These are phyloP conservation scores for Asterophora lycoperdoides DNA, from an alignment of 768 basidiomycete species.

Conservation along the genomic window DNA sequence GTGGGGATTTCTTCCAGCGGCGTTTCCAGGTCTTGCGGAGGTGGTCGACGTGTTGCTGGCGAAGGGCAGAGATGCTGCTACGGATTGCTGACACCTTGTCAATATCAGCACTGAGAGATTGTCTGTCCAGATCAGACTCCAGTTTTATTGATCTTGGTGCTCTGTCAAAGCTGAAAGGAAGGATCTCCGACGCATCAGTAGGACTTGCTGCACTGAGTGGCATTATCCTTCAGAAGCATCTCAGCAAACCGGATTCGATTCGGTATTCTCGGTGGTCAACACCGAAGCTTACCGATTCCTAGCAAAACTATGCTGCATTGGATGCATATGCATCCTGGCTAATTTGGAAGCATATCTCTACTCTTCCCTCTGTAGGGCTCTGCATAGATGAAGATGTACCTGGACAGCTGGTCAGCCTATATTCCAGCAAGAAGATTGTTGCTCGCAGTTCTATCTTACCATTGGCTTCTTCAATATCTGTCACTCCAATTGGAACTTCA, in stretches of 20 bases:
- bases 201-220: neutral
- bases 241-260: neutral
- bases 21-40: no score
- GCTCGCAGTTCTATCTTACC: neutral
- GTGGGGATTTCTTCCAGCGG: no score
- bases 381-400: neutral
- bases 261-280: neutral
- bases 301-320: neutral
- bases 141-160: neutral
- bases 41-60: no score
- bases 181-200: neutral
- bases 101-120: neutral
- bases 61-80: no score
- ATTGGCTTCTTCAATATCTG: neutral
- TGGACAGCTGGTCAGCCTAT: slow-evolving; percentile 3
- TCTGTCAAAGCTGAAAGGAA: neutral
- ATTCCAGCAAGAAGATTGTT: slow-evolving; percentile 1
- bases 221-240: neutral
- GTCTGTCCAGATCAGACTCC: neutral
- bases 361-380: neutral
- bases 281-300: neutral
- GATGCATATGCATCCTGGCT: slow-evolving; percentile 2
- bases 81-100: neutral
- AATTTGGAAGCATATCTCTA: neutral
- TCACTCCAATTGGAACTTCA: neutral